phyloP scores from a whole-genome alignment of 2,329 filamentous ascomycete genomes.

The Curvularia eragrostidis region DNA sequence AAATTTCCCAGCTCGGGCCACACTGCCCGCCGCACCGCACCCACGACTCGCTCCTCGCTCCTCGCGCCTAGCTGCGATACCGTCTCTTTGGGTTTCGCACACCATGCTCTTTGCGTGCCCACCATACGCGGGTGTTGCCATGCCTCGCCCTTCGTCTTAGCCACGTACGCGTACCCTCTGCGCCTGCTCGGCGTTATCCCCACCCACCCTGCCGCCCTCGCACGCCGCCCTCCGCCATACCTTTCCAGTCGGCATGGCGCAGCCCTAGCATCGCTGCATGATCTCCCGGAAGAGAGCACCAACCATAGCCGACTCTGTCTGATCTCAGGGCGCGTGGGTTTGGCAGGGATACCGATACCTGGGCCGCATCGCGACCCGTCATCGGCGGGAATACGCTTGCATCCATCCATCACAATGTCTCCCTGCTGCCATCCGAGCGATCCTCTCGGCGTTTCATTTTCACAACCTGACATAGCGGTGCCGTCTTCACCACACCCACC shows the following conservation, averaged over 20 bases:
- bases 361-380: constrained; percentile 31
- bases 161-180: not conserved
- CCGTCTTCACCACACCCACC: constrained; percentile 27
- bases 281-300: constrained; percentile 43
- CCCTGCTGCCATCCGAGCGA: constrained; percentile 36
- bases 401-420: constrained; percentile 23
- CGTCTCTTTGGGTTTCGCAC: constrained; percentile 36
- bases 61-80: constrained; percentile 26
- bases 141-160: not conserved
- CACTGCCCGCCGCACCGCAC: constrained; percentile 26
- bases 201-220: not conserved
- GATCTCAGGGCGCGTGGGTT: constrained; percentile 35
- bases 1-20: constrained; percentile 36
- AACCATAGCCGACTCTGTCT: constrained; percentile 26
- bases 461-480: constrained; percentile 33
- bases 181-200: not conserved
- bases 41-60: constrained; percentile 35
- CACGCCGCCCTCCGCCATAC: not conserved
- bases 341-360: constrained; percentile 41
- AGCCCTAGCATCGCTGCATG: constrained; percentile 36
- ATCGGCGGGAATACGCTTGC: constrained; percentile 37
- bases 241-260: not conserved
- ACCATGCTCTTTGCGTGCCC: not conserved
- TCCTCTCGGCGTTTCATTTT: constrained; percentile 34
- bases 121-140: not conserved